These are phyloP conservation scores for Salicornia ramosissima DNA, from an alignment of 148 eudicot genomes.

Conservation along the genomic window DNA sequence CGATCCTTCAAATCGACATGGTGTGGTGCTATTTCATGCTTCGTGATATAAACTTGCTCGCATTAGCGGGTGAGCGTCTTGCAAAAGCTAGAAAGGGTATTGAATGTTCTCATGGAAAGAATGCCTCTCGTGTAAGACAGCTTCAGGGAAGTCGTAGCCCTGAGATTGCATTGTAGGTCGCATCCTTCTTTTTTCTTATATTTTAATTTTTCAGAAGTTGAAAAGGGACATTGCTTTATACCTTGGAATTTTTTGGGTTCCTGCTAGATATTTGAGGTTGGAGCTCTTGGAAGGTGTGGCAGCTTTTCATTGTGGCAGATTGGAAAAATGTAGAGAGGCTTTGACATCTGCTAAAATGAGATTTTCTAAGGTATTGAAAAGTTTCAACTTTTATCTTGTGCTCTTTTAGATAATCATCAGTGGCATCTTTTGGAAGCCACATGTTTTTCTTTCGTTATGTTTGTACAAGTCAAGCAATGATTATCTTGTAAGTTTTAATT, in stretches of 20 bases:
- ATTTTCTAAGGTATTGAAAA: conserved; percentile 48
- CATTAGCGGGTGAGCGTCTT: conserved; percentile 83
- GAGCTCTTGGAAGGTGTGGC: conserved; percentile 89
- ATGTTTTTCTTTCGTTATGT: neutral
- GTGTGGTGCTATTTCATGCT: conserved; percentile 99
- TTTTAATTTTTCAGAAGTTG: neutral
- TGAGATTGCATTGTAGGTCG: conserved; percentile 73
- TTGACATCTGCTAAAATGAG: conserved; percentile 64
- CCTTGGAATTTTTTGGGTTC: neutral
- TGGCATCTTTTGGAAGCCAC: neutral
- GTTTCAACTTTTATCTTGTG: neutral
- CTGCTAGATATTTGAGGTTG: conserved; percentile 70
- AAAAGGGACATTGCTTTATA: neutral
- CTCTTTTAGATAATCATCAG: neutral
- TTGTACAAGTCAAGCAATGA: neutral
- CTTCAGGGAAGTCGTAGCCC: conserved; percentile 74
- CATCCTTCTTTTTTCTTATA: conserved; percentile 2
- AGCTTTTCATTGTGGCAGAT: conserved; percentile 71
- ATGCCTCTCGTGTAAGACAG: conserved; percentile 62
- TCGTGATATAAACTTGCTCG: conserved; percentile 74
- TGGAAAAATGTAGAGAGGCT: conserved; percentile 51
- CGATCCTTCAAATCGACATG: conserved; percentile 90
- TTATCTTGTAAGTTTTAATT: too few species aligned
- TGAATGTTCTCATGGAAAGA: conserved; percentile 82
- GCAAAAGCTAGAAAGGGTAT: conserved; percentile 75